Evolutionary conservation across 2,329 filamentous ascomycete species (phyloP).

Genomic region (Ascochyta fabae): DNA sequence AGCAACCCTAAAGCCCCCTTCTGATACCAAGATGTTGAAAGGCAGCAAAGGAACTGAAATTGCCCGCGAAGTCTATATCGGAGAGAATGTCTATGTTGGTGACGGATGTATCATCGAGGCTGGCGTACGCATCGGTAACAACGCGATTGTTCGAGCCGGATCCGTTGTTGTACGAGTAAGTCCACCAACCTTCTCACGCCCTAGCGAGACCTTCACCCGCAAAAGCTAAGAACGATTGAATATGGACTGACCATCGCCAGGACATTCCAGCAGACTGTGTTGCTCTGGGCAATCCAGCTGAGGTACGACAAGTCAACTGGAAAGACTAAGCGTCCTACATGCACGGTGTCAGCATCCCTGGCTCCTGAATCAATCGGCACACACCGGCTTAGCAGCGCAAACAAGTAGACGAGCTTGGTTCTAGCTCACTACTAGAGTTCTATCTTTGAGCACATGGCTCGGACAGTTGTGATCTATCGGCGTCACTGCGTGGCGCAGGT

Average conservation of each 20-base stretch:
- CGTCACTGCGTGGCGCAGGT: constrained; percentile 5
- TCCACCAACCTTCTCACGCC: constrained; percentile 2
- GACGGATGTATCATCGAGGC: constrained; percentile 66
- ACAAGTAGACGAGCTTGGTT: neutral
- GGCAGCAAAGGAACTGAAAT: constrained; percentile 75
- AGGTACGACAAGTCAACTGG: constrained; percentile 37
- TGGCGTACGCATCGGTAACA: constrained; percentile 61
- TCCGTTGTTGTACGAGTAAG: constrained; percentile 62
- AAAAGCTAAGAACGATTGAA: neutral
- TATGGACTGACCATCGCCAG: constrained; percentile 39
- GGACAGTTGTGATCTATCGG: neutral
- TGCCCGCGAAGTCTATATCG: constrained; percentile 76
- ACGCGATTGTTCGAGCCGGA: constrained; percentile 61
- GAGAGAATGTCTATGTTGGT: constrained; percentile 72
- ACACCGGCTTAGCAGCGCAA: too few species aligned
- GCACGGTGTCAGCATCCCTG: neutral
- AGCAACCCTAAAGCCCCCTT: constrained; percentile 74
- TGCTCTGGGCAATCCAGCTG: constrained; percentile 57
- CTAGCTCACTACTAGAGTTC: neutral
- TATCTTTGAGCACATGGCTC: neutral
- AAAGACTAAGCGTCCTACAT: constrained; percentile 4
- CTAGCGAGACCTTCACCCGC: too few species aligned
- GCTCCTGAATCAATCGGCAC: neutral
- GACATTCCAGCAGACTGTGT: constrained; percentile 56
- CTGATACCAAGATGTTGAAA: constrained; percentile 74